phyloP scores from a whole-genome alignment of 1,139 yeast genomes.

The Ogataea hybrid region DNA sequence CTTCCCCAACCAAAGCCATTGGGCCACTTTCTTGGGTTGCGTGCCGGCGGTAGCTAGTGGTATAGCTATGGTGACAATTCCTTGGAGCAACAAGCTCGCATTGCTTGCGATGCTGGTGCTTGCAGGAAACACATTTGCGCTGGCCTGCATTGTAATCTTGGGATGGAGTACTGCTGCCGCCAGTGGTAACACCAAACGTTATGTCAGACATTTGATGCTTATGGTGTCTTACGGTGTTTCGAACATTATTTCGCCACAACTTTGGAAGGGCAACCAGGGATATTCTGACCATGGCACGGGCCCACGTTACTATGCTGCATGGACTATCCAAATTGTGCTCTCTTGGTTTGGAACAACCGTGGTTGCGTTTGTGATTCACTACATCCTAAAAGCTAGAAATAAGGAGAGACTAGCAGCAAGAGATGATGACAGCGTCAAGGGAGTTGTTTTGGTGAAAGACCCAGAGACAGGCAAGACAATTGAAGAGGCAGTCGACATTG shows the following conservation, averaged over 20 bases:
- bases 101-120: slow-evolving; percentile 11
- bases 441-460: slow-evolving; percentile 7
- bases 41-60: slow-evolving; percentile 10
- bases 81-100: slow-evolving; percentile 27
- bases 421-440: slow-evolving; percentile 30
- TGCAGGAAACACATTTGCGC: slow-evolving; percentile 8
- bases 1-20: slow-evolving; percentile 7
- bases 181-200: slow-evolving; percentile 41
- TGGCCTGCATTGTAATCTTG: slow-evolving; percentile 10
- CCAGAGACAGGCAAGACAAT: background rate
- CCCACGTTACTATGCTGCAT: too few species aligned
- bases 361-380: too few species aligned
- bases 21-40: slow-evolving; percentile 1
- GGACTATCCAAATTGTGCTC: too few species aligned
- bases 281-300: too few species aligned
- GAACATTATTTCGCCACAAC: too few species aligned
- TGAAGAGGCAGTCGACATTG: slow-evolving; percentile 35
- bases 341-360: too few species aligned
- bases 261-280: too few species aligned
- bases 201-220: slow-evolving; percentile 40
- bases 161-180: slow-evolving; percentile 15
- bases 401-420: slow-evolving; percentile 32
- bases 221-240: slow-evolving; percentile 39
- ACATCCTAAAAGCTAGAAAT: too few species aligned
- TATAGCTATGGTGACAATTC: slow-evolving; percentile 11